Conservation (phyloP, 2,329 filamentous ascomycete genomes). For the Cladosporium sp. region DNA sequence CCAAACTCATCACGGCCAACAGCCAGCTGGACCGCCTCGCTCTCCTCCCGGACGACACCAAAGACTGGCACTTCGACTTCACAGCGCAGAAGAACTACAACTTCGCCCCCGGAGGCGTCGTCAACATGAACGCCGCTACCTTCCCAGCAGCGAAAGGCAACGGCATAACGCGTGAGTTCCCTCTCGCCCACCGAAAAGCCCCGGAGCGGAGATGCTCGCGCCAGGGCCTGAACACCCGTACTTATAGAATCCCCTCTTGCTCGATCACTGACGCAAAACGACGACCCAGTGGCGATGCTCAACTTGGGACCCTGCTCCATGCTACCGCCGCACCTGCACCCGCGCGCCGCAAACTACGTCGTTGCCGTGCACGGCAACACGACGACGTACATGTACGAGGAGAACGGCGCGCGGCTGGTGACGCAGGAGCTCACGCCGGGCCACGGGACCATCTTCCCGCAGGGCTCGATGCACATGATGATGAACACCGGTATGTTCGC, state of each 20-base stretch:
- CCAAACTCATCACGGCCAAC: slow-evolving; percentile 42
- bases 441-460: slow-evolving; percentile 54
- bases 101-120: slow-evolving; percentile 49
- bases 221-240: background rate
- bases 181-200: background rate
- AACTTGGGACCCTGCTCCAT: slow-evolving; percentile 54
- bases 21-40: slow-evolving; percentile 49
- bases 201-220: slow-evolving; percentile 6
- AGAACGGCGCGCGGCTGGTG: slow-evolving; percentile 51
- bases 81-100: slow-evolving; percentile 43
- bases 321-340: slow-evolving; percentile 54
- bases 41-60: slow-evolving; percentile 40
- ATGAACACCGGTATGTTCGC: slow-evolving; percentile 50
- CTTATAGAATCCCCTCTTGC: background rate
- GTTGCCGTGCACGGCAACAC: slow-evolving; percentile 51
- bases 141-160: slow-evolving; percentile 51
- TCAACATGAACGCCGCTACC: slow-evolving; percentile 54
- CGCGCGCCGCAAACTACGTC: slow-evolving; percentile 52
- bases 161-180: slow-evolving; percentile 49
- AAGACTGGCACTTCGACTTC: slow-evolving; percentile 55
- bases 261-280: background rate
- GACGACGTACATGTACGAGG: slow-evolving; percentile 53
- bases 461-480: slow-evolving; percentile 52
- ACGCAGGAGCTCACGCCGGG: slow-evolving; percentile 44
- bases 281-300: slow-evolving; percentile 37